Base-by-base conservation (phyloP, 768 basidiomycete species). In the Lepiota subincarnata region DNA sequence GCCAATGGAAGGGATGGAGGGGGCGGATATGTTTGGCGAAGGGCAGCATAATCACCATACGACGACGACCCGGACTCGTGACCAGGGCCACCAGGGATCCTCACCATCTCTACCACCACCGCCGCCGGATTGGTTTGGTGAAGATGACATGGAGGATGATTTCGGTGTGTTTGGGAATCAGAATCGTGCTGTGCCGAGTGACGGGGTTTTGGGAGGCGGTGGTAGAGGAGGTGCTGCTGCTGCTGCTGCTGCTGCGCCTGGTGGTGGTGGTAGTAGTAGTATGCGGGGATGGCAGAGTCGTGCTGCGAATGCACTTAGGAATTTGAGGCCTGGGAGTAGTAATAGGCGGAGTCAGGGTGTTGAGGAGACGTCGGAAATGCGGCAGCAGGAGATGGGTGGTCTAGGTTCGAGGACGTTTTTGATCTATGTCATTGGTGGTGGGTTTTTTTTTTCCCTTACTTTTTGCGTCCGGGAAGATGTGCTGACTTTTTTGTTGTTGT, bases 341-440 rank as follows among this genome's bases (percentile, higher is more conserved):
- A n/a, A n/a, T 34, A 43, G 50, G n/a, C 41, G 50, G n/a, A 46
- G 50, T 12, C 28, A 41, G 26, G 31, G 49, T 31, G 37, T 18
- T 39, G 49, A 28, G 12, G 28, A 41, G 41, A 22, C 34, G 10
- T 14, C 40, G 18, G 37, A 54, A 59, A 41, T 56, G 62, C 61
- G 26, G 42, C 63, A 41, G 51, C 58, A 47, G 16, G 44, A 37
- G 48, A 31, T 54, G 13, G 41, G 47, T 12, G 57, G 59, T 2
- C 64, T 70, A 42, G 75, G 73, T 6, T 83, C 83, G 41, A 70
- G 90, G 58, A 93, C 90, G 14, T 93, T 93, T 70, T 74, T 93
- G 67, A 92, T 95, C 53, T 94, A 92, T 70, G 92, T 95, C 56
- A 89, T 92, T 64, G 89, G 89, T 47, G 88, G 87, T 82, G 57